phyloP scores from a whole-genome alignment of 1,284 basidiomycete species.

The Cryptococcus sp. region DNA sequence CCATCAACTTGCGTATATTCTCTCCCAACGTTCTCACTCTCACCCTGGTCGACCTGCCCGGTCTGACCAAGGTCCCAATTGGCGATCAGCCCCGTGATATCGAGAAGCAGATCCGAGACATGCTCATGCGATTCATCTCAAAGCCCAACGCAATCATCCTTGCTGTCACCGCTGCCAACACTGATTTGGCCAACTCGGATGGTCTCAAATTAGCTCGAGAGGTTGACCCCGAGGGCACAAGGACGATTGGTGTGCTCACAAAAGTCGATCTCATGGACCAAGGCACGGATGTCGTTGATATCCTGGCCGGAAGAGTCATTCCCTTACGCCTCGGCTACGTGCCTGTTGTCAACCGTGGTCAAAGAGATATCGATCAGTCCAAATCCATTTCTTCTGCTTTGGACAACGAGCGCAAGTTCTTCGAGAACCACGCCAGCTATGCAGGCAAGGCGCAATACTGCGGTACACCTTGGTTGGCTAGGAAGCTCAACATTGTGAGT shows the following conservation, averaged over 20 bases:
- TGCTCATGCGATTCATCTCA: conserved; percentile 94
- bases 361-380: conserved; percentile 88
- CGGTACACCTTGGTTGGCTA: conserved; percentile 94
- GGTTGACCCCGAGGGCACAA: conserved; percentile 89
- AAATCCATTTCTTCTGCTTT: conserved; percentile 83
- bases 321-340: conserved; percentile 95
- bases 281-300: conserved; percentile 97
- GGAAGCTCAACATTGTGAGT: conserved; percentile 89
- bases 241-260: conserved; percentile 96
- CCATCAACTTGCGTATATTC: conserved; percentile 96
- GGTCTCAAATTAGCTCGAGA: conserved; percentile 94
- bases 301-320: conserved; percentile 92
- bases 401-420: conserved; percentile 87
- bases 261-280: conserved; percentile 98
- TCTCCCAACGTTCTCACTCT: conserved; percentile 95
- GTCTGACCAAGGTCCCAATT: conserved; percentile 90
- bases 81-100: conserved; percentile 98
- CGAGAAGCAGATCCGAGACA: conserved; percentile 95
- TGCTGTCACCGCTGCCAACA: conserved; percentile 94
- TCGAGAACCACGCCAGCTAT: conserved; percentile 90
- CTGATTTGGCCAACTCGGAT: conserved; percentile 97
- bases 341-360: conserved; percentile 94
- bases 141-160: conserved; percentile 82
- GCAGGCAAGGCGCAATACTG: conserved; percentile 93
- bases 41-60: conserved; percentile 94